These are phyloP conservation scores for Mycena vitilis DNA, from an alignment of 768 basidiomycete genomes.

Conservation along the genomic window DNA sequence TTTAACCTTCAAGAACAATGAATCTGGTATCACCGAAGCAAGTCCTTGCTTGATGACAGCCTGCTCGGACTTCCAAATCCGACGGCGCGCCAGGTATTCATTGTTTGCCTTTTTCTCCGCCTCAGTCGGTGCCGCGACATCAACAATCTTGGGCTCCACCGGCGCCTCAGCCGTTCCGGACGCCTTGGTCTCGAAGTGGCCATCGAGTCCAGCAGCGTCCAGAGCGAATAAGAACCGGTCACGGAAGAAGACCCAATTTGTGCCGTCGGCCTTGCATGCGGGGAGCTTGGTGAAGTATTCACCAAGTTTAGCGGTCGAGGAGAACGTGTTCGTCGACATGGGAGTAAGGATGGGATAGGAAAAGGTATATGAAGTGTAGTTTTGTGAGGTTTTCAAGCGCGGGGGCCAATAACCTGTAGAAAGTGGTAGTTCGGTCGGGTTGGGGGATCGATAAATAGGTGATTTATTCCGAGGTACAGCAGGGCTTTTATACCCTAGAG, in stretches of 20 bases:
- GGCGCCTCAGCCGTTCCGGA: not conserved
- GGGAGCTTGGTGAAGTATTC: conserved; percentile 16
- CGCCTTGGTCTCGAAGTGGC: conserved; percentile 1
- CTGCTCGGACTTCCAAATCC: conserved; percentile 33
- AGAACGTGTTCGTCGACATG: conserved; percentile 17
- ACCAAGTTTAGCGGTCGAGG: conserved; percentile 20
- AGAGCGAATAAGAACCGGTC: conserved; percentile 1
- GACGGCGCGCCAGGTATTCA: not conserved
- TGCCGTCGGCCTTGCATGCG: conserved; percentile 11
- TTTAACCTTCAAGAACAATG: conserved; percentile 39
- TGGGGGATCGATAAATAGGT: too few relatives aligned
- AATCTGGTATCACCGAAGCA: conserved; percentile 38
- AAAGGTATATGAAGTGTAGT: too few relatives aligned
- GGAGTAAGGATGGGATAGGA: not conserved
- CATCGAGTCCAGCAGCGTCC: not conserved
- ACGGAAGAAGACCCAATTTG: conserved; percentile 5
- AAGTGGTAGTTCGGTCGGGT: not conserved
- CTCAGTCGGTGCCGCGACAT: not conserved
- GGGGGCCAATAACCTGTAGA: conserved; percentile 13
- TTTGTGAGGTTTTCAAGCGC: not conserved
- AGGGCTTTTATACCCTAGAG: too few relatives aligned
- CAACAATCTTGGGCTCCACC: not conserved
- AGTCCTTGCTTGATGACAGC: conserved; percentile 37
- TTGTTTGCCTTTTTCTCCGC: not conserved
- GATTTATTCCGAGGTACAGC: too few relatives aligned